Evolutionary conservation across 2,329 filamentous ascomycete genomes (phyloP), one percentile per base, ranked within the genome.

Genomic region (Amauroascus niger): DNA sequence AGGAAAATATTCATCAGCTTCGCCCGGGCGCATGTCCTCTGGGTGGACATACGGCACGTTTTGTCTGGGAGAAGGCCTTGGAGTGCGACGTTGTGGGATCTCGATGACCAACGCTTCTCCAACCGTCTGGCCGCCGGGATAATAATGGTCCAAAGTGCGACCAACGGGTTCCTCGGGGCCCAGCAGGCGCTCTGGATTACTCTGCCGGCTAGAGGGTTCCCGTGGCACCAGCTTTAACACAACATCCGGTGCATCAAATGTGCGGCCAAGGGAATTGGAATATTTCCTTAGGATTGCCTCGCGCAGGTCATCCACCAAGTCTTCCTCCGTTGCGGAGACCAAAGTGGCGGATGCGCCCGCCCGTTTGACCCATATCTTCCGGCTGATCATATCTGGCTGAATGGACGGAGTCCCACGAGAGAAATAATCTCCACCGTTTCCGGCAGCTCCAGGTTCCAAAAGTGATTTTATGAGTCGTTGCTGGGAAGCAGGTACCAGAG

Each of bases 321-420:
- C 89, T 63, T 94, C 88, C 64, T 95, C 87, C 61, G 82, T 79
- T 63, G 95, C 86, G 57, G 85, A 82, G 53, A 98, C 85, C 63
- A 93, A 77, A 13, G 93, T 98, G 37, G 91, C 83, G 54, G 91
- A 96, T 55, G 84, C 87, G 59, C 84, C 80, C 18, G 87, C 86
- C 63, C 91, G 80, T 75, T 86, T 93, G 66, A 97, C 91, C 93
- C 93, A 98, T 63, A 97, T 83, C 76, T 95, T 96, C 67, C 88
- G 69, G 50, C 64, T 62, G 54, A 69, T 61, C 69, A 70, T 72
- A 50, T 67, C 67, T 56, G 60, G 44, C 50, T 58, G 57, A 52
- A 58, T 57, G 26, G 56, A 33, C 8, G 56, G 56, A 16, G 55
- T 57, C 26, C n/a, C 14, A 13, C 53, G 59, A 53, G 45, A 59